Evolutionary conservation across 495 filamentous ascomycete species (phyloP), one percentile per base, ranked within the genome.

Genomic region (Lindgomyces ingoldianus): DNA sequence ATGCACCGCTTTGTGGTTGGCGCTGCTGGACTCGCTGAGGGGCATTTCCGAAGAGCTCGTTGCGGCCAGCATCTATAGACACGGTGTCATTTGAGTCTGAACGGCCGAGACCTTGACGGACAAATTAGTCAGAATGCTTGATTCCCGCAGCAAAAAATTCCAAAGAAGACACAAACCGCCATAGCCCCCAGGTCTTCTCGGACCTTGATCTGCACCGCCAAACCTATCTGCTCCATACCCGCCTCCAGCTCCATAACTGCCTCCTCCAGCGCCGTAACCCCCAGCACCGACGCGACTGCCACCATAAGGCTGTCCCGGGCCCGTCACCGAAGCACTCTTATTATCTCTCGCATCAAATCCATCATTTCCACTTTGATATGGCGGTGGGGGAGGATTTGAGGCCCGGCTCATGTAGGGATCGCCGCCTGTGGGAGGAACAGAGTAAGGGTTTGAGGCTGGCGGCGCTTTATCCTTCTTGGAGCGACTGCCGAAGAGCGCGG

Each of bases 291-390:
- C 42, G 41, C 29, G 18, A 21, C 22, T 19, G 14, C 39, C 30
- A 39, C 60, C 53, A 21, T 63, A 56, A 29, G 19, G 26, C 57
- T 54, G 49, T 8, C 69, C 70, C 3, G 57, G 64, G 12, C 71
- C 68, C 25, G 74, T 74, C 2, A 72, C 76, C 12, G 74, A 70
- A 14, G 76, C 72, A 12, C 49, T 60, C 67, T 78, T 78, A 21
- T 78, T 72, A n/a, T 53, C 64, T 52, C 59, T 60, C 4, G 16
- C n/a, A 8, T 62, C 16, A 62, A 46, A 47, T n/a, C 36, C 58
- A 54, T 50, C 62, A 48, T 60, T 63, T 19, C 65, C 57, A 29
- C 47, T 57, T 29, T 64, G 47, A 9, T 70, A 69, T 3, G 69
- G 59, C 12, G 70, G 71, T 9, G 64, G 62, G 36, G 61, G 45